Percentiles rank a stretch among this genome's conserved stretches.
These are phyloP conservation scores for Chiua virens DNA, from an alignment of 768 basidiomycete species.

Conservation along the genomic window DNA sequence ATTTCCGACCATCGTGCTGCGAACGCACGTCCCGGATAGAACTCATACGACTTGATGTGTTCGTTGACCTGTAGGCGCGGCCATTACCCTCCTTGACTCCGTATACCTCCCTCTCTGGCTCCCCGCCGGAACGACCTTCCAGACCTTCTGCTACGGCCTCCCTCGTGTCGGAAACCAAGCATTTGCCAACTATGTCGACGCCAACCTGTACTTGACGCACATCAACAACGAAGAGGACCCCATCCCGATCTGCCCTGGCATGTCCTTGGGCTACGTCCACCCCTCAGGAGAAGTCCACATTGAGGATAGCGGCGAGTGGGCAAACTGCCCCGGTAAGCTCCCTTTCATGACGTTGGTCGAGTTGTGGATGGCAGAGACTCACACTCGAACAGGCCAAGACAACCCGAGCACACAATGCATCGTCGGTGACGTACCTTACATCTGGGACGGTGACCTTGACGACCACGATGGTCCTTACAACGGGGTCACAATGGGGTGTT, in stretches of 20 bases:
- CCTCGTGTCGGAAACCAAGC: conserved; percentile 54
- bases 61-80: conserved; percentile 29
- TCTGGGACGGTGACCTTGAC: conserved; percentile 41
- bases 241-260: conserved; percentile 36
- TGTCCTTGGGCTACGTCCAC: conserved; percentile 41
- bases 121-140: conserved; percentile 32
- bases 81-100: conserved; percentile 38
- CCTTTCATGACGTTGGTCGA: neutral
- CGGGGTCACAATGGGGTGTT: conserved; percentile 27
- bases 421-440: conserved; percentile 31
- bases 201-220: conserved; percentile 45
- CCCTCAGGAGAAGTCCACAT: conserved; percentile 45
- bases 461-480: conserved; percentile 49
- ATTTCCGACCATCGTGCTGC: neutral
- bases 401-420: conserved; percentile 43
- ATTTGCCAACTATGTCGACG: conserved; percentile 58
- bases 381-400: conserved; percentile 44
- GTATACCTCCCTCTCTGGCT: conserved; percentile 41
- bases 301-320: conserved; percentile 48
- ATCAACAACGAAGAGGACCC: conserved; percentile 52
- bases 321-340: conserved; percentile 47
- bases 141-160: conserved; percentile 36
- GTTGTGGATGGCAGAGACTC: neutral
- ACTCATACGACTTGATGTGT: neutral
- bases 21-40: no score